Evolutionary conservation across 371 early-diverging fungal species (phyloP), one percentile per base, ranked within the genome.

Genomic region (Mortierella sp.): DNA sequence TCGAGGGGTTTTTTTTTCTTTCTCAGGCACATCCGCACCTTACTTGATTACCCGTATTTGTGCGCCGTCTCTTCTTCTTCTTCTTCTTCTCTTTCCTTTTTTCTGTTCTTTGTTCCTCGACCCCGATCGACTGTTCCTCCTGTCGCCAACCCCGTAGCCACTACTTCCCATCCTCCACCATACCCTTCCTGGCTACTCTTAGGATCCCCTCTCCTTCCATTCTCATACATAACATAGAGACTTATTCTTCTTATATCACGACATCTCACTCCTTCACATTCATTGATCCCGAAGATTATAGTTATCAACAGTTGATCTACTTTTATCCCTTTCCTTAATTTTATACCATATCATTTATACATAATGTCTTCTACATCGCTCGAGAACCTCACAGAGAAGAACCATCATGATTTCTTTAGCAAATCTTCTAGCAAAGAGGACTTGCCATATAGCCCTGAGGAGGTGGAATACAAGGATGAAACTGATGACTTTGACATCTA

Each of bases 351-450:
- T n/a, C 43, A 39, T 20, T 37, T 40, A 20, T 12, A 55, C 63
- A 70, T 67, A 59, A 72, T 77, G 68, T 72, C 66, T n/a, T 63
- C 76, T 12, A 28, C 61, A 57, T 73, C 78, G 39, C 37, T 54
- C 66, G 78, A 78, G 16, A 62, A 73, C 18, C 73, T 73, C 66
- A 70, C 78, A 66, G 70, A 72, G 24, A 72, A 69, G 65, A 30
- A 51, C 16, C 52, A 47, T 24, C 60, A 12, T 22, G 37, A 66
- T 20, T 35, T 37, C 9, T 43, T 16, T 0, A 30, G 22, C 14
- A 65, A 65, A 60, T 37, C 39, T 24, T 62, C 66, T 26, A 62
- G 55, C 18, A 28, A n/a, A 8, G 71, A 67, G 54, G 35, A 63
- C 58, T 58, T 78, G 26, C 79, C 79, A 43, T 78, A 78, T 40